Base-by-base conservation (phyloP, 805 yeast species). In the Kuraishia cidri region DNA sequence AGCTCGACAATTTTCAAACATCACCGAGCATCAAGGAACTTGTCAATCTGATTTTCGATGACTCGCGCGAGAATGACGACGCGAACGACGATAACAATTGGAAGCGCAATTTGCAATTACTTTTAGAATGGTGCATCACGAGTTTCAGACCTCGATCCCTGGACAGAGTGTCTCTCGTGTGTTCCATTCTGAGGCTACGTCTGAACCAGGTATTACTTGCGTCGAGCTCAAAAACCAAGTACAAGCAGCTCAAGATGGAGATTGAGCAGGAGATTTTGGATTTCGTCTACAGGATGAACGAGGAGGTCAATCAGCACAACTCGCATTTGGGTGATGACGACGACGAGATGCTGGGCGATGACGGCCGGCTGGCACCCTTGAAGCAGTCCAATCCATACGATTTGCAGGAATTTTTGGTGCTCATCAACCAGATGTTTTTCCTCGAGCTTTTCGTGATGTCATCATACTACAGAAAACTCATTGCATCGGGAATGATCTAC, bases 401-500 rank as follows among this genome's bases (percentile, higher is more conserved):
- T 31, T 27, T 56, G 4, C 33, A 37, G 12, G 53, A 52, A 31
- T 52, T 71, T 20, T 59, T 65, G 39, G 60, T 66, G n/a, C 52
- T 77, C 21, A 60, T 79, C 12, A 62, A 66, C 34, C 78, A 72
- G 48, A 51, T 78, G 3, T 63, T 65, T 31, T 41, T 56, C 6
- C 42, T 64, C 34, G 68, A 67, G 29, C 51, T 80, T 16, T 64
- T 81, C 16, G 54, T 72, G 2, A 61, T 77, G 11, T 74, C 81
- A 1, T 68, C 81, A 1, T 90, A 90, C 46, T 63, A 88, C 36
- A 62, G 97, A 45, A 74, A 78, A 43, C 59, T 88, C 24, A 87
- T 90, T 29, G 85, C 96, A 7, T 77, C 92, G 1, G 98, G 97
- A 4, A 64, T 86, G 1, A 72, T 88, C 29, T 85, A 82, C 52